phyloP scores from a whole-genome alignment of 805 yeast species.

The Starmera quercuum region DNA sequence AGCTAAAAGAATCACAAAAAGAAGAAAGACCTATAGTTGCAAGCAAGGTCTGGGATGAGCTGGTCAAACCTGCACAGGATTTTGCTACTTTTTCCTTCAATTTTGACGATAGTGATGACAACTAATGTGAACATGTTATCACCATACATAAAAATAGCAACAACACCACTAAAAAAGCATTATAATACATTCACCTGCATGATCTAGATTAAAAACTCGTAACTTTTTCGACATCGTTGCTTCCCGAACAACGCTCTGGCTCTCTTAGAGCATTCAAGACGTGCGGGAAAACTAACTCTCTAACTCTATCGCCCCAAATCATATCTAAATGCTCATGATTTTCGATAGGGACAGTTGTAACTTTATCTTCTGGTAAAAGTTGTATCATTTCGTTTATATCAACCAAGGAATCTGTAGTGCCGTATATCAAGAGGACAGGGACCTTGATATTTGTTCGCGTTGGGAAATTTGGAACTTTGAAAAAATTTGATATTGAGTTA shows the following conservation, averaged over 20 bases:
- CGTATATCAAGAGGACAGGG: conserved; percentile 77
- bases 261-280: no score
- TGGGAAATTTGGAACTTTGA: conserved; percentile 37
- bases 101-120: conserved; percentile 18
- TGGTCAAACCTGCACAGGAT: conserved; percentile 13
- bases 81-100: conserved; percentile 14
- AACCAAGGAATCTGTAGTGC: conserved; percentile 75
- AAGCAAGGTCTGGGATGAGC: conserved; percentile 47
- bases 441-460: conserved; percentile 55
- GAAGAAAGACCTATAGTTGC: conserved; percentile 23
- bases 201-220: neutral
- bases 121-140: conserved; percentile 1
- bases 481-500: conserved; percentile 27
- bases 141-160: neutral
- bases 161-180: neutral
- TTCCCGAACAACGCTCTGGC: no score
- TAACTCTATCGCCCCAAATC: conserved; percentile 76
- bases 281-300: conserved; percentile 33
- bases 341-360: conserved; percentile 47
- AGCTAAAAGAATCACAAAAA: conserved; percentile 21
- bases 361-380: conserved; percentile 51
- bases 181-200: no score
- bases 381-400: conserved; percentile 69
- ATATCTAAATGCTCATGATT: conserved; percentile 88
- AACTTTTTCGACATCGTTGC: no score